A percentile compares a stretch with the other conserved stretches of the same genome.
phyloP scores from a whole-genome alignment of 495 filamentous ascomycete genomes.

The Annulohypoxylon bovei region DNA sequence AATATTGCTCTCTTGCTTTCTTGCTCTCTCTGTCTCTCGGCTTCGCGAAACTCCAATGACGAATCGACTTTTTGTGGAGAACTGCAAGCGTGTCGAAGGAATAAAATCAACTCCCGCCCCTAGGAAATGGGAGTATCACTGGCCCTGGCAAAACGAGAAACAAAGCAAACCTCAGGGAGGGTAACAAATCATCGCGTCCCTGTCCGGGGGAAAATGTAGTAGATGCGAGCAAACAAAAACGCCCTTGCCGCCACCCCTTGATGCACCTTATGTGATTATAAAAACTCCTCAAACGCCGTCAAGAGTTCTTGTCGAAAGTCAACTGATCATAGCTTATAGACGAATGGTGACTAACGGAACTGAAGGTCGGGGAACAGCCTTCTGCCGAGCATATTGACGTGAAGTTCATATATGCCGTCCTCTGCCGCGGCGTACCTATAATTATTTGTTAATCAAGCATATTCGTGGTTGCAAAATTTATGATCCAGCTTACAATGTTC shows the following conservation, averaged over 20 bases:
- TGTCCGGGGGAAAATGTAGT: conserved; percentile 2
- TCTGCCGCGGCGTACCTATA: conserved; percentile 76
- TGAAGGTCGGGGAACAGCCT: conserved; percentile 71
- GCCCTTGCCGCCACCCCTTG: conserved; percentile 18
- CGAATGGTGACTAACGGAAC: conserved; percentile 55
- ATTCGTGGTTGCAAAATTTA: not conserved
- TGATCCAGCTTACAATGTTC: conserved; percentile 69
- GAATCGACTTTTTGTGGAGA: conserved; percentile 25
- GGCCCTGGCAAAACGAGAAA: not conserved
- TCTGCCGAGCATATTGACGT: conserved; percentile 70
- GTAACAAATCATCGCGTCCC: conserved; percentile 15
- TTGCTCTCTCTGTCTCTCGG: not conserved
- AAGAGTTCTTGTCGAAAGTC: conserved; percentile 1
- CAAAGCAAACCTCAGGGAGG: not conserved
- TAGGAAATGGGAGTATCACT: not conserved
- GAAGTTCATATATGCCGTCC: conserved; percentile 78
- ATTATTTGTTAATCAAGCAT: conserved; percentile 26
- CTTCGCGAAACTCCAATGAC: conserved; percentile 14
- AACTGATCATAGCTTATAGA: conserved; percentile 16
- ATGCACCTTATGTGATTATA: conserved; percentile 26
- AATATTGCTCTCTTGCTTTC: not conserved
- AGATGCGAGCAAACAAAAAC: conserved; percentile 5
- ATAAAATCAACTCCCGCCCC: conserved; percentile 12
- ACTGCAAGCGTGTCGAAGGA: conserved; percentile 9
- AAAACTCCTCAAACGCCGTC: conserved; percentile 23